Conservation (phyloP, 2,329 filamentous ascomycete species). For the Neocatenulostroma microsporum region DNA sequence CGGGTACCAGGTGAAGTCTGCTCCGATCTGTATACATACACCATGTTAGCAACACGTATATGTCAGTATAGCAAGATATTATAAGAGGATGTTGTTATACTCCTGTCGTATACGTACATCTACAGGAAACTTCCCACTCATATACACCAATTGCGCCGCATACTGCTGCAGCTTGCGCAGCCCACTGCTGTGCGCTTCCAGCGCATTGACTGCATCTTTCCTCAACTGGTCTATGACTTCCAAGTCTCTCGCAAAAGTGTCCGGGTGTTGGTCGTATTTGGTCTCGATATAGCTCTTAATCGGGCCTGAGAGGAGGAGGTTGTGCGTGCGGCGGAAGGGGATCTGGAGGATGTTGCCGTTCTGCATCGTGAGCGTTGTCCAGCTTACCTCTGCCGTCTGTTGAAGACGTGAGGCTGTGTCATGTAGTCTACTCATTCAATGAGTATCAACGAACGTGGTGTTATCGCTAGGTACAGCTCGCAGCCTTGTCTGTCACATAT, state of each 20-base stretch:
- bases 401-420: too few relatives aligned
- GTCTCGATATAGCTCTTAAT: slow-evolving; percentile 93
- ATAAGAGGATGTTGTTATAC: too few relatives aligned
- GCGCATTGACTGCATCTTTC: slow-evolving; percentile 76
- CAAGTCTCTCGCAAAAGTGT: slow-evolving; percentile 89
- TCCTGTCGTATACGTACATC: slow-evolving; percentile 56
- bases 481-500: too few relatives aligned
- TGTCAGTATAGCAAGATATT: too few relatives aligned
- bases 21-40: slow-evolving; percentile 72
- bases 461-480: too few relatives aligned
- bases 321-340: slow-evolving; percentile 79
- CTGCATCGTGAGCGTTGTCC: slow-evolving; percentile 18
- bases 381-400: slow-evolving; percentile 5
- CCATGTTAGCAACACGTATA: too few relatives aligned
- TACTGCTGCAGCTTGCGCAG: slow-evolving; percentile 84
- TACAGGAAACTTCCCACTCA: slow-evolving; percentile 90
- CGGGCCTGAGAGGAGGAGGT: slow-evolving; percentile 68
- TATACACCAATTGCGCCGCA: slow-evolving; percentile 86
- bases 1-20: slow-evolving; percentile 94
- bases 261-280: slow-evolving; percentile 98
- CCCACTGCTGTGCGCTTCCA: slow-evolving; percentile 80
- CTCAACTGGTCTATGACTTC: slow-evolving; percentile 77
- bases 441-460: too few relatives aligned
- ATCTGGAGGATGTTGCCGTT: slow-evolving; percentile 60
- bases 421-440: too few relatives aligned